phyloP scores from a whole-genome alignment of 345 rosid species.

The Euphorbia pulcherrima region DNA sequence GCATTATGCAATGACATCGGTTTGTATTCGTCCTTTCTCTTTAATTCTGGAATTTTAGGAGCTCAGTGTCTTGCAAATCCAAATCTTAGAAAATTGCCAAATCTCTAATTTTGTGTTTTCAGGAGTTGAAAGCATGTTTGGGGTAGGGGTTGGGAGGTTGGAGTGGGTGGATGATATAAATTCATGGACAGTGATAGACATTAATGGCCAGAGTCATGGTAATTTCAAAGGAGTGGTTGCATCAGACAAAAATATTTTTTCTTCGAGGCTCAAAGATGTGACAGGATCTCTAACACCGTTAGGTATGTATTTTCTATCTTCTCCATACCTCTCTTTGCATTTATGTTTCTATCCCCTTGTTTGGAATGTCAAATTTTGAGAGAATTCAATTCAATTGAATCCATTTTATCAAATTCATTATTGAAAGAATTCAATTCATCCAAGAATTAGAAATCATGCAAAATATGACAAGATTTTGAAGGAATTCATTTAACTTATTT shows the following conservation, averaged over 20 bases:
- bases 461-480: no score
- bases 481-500: no score
- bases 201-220: constrained; percentile 57
- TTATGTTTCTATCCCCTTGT: background rate
- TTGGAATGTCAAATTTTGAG: no score
- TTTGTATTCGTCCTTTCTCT: constrained; percentile 15
- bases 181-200: constrained; percentile 58
- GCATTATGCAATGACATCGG: constrained; percentile 63
- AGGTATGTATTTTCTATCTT: constrained; percentile 36
- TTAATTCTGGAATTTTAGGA: background rate
- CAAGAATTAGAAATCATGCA: no score
- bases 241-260: constrained; percentile 60
- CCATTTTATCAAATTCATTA: no score
- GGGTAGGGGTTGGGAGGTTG: constrained; percentile 53
- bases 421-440: no score
- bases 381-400: no score
- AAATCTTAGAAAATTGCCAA: constrained; percentile 1
- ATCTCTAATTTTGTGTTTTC: constrained; percentile 15
- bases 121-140: constrained; percentile 73
- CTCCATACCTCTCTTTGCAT: background rate
- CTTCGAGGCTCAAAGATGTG: constrained; percentile 53
- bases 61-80: background rate
- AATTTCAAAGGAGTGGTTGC: constrained; percentile 60
- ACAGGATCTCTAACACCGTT: constrained; percentile 62
- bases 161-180: constrained; percentile 62